These are phyloP conservation scores for Geotrichum siamense DNA, from an alignment of 1,139 yeast species.

Conservation along the genomic window DNA sequence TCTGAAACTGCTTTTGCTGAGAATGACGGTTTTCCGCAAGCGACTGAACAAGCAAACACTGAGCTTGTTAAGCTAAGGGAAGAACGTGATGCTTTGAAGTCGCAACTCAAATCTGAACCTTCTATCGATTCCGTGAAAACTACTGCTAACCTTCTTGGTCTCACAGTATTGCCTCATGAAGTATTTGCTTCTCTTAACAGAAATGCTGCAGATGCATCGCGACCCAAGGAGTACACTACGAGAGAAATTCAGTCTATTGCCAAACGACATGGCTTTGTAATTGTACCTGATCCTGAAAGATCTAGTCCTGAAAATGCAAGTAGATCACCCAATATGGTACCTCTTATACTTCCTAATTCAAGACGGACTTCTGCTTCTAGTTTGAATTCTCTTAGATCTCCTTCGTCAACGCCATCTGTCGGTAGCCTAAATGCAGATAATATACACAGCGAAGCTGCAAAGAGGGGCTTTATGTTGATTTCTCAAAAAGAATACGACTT, in stretches of 20 bases:
- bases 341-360: slow-evolving; percentile 13
- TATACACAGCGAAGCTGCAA: slow-evolving; percentile 14
- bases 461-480: slow-evolving; percentile 17
- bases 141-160: slow-evolving; percentile 12
- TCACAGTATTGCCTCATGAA: slow-evolving; percentile 16
- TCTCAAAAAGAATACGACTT: slow-evolving; percentile 18
- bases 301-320: slow-evolving; percentile 9
- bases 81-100: slow-evolving; percentile 7
- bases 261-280: slow-evolving; percentile 14
- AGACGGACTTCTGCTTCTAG: slow-evolving; percentile 5
- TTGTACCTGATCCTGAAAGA: slow-evolving; percentile 16
- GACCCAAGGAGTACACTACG: slow-evolving; percentile 11
- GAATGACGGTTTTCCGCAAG: not conserved
- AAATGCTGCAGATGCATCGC: slow-evolving; percentile 12
- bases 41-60: not conserved
- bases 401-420: slow-evolving; percentile 6
- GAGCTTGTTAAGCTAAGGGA: slow-evolving; percentile 7
- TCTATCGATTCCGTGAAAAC: slow-evolving; percentile 14
- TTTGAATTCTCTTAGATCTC: slow-evolving; percentile 8
- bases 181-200: slow-evolving; percentile 13
- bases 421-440: slow-evolving; percentile 13
- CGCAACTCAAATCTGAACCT: slow-evolving; percentile 10
- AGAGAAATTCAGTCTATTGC: slow-evolving; percentile 9
- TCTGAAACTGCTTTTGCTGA: not conserved
- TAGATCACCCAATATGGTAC: slow-evolving; percentile 17